A percentile compares a stretch with the other conserved stretches of the same genome.
phyloP scores from a whole-genome alignment of 2,329 filamentous ascomycete species.

The Dendryphion nanum region DNA sequence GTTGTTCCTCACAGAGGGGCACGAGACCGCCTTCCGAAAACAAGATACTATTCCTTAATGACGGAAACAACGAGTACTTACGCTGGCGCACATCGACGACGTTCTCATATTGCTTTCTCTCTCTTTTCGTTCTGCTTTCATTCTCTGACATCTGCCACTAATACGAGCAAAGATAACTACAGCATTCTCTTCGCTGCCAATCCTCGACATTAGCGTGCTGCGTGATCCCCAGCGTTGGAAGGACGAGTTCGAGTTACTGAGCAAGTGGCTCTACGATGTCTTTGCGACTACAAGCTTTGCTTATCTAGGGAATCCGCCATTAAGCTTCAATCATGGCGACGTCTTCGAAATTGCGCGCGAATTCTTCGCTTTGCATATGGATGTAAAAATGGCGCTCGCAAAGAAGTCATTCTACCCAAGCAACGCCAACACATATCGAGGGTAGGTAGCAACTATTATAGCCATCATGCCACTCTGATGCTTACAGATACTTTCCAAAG shows the following conservation, averaged over 20 bases:
- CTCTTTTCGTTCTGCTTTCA: too few species aligned
- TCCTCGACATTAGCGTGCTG: conserved; percentile 43
- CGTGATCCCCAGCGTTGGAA: conserved; percentile 19
- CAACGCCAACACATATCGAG: conserved; percentile 47
- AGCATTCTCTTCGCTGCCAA: conserved; percentile 43
- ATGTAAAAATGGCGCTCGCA: conserved; percentile 31
- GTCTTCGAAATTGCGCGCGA: conserved; percentile 41
- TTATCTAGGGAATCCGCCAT: conserved; percentile 44
- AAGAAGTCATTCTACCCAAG: conserved; percentile 42
- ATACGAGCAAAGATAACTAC: too few species aligned
- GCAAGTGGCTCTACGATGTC: conserved; percentile 40
- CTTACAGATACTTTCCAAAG: conserved; percentile 43
- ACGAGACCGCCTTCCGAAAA: too few species aligned
- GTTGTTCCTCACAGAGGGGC: too few species aligned
- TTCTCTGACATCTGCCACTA: too few species aligned
- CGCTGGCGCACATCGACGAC: too few species aligned
- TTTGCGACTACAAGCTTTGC: conserved; percentile 49
- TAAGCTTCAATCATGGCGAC: conserved; percentile 43
- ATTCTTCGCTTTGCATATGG: conserved; percentile 21
- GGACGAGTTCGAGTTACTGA: conserved; percentile 30
- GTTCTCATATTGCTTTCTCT: too few species aligned
- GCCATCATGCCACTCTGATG: conserved; percentile 12
- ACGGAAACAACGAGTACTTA: too few species aligned
- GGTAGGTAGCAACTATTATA: conserved; percentile 13
- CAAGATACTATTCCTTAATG: too few species aligned